These are phyloP conservation scores for Paspalum vaginatum DNA, from an alignment of 176 grass and related monocot species.

Conservation along the genomic window DNA sequence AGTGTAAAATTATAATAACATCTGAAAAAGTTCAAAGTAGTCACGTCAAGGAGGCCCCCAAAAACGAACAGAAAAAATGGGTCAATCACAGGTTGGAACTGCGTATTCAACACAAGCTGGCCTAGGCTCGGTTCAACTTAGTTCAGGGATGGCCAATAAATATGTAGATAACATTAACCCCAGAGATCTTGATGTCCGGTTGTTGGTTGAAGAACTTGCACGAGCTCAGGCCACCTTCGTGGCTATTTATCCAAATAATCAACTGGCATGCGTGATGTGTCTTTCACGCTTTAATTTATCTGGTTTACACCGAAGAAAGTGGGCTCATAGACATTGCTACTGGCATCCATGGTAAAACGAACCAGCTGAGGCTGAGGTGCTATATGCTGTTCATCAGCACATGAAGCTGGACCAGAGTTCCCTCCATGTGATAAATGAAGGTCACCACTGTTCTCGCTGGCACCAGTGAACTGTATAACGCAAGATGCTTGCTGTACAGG, in stretches of 20 bases:
- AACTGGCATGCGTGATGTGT: background rate
- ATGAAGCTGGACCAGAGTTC: constrained; percentile 36
- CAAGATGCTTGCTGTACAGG: constrained; percentile 53
- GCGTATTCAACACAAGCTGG: constrained; percentile 40
- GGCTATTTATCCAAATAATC: constrained; percentile 30
- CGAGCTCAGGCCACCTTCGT: constrained; percentile 8
- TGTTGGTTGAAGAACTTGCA: constrained; percentile 32
- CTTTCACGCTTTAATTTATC: constrained; percentile 39
- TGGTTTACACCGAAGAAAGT: constrained; percentile 48
- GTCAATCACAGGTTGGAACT: constrained; percentile 28
- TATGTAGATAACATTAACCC: constrained; percentile 35
- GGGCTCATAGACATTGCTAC: constrained; percentile 40
- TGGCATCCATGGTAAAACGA: constrained; percentile 48
- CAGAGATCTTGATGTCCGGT: constrained; percentile 20
- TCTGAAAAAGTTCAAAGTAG: background rate
- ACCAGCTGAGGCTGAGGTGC: constrained; percentile 35
- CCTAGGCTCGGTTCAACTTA: constrained; percentile 27
- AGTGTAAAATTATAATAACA: constrained; percentile 20
- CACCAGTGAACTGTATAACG: constrained; percentile 48
- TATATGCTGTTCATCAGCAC: constrained; percentile 39
- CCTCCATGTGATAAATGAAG: constrained; percentile 44
- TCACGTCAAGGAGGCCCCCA: background rate
- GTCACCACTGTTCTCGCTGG: constrained; percentile 40
- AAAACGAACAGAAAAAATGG: constrained; percentile 22
- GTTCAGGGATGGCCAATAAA: constrained; percentile 22